phyloP scores from a whole-genome alignment of 108 stramenopile genomes.

The Skeletonema potamos region DNA sequence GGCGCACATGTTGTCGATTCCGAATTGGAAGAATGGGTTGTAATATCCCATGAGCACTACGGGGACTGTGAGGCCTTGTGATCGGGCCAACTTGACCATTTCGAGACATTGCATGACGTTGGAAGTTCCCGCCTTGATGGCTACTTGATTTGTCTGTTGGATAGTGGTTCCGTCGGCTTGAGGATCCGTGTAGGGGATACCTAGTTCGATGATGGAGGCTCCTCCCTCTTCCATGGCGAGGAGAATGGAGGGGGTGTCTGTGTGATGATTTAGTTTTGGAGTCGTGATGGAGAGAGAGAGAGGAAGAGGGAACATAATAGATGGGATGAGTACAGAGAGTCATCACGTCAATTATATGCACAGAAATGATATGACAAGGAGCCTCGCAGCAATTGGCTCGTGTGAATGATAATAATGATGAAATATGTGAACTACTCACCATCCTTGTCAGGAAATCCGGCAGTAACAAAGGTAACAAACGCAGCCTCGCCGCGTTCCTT shows the following conservation, averaged over 20 bases:
- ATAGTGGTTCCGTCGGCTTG: slow-evolving; percentile 99
- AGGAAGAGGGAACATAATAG: neutral
- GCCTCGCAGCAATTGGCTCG: neutral
- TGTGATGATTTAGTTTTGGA: neutral
- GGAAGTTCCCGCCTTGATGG: slow-evolving; percentile 89
- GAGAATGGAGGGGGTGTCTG: slow-evolving; percentile 92
- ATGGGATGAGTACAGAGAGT: neutral
- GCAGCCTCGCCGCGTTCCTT: slow-evolving; percentile 84
- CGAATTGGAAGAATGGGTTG: slow-evolving; percentile 97
- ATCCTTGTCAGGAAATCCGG: slow-evolving; percentile 79
- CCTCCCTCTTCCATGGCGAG: slow-evolving; percentile 96
- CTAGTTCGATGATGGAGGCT: slow-evolving; percentile 94
- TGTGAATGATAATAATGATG: neutral
- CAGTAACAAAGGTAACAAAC: slow-evolving; percentile 88
- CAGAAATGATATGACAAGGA: neutral
- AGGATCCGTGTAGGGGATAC: slow-evolving; percentile 98
- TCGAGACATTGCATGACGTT: slow-evolving; percentile 81
- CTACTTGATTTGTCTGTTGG: slow-evolving; percentile 92
- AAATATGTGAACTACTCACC: slow-evolving; percentile 42
- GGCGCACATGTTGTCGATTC: slow-evolving; percentile 87
- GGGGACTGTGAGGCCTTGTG: slow-evolving; percentile 92
- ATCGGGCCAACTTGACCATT: slow-evolving; percentile 86
- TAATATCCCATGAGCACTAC: slow-evolving; percentile 99
- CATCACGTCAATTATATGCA: neutral
- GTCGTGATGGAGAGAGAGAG: neutral